phyloP scores from a whole-genome alignment of 805 yeast species.

The Pichia rugopelliculosa region DNA sequence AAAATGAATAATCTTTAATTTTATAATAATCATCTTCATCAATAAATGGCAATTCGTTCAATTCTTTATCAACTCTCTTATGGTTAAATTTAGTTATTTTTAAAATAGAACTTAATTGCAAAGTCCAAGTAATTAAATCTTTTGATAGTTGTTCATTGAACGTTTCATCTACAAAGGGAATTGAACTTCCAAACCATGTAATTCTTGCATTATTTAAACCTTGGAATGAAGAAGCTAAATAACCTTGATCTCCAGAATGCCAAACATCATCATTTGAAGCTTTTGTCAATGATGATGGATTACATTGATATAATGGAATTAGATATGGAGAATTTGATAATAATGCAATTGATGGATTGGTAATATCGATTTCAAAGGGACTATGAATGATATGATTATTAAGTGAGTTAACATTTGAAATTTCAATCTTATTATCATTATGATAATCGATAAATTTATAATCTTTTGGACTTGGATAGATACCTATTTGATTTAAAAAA shows the following conservation, averaged over 20 bases:
- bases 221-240: conserved; percentile 70
- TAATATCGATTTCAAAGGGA: conserved; percentile 13
- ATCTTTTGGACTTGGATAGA: conserved; percentile 73
- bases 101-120: conserved; percentile 60
- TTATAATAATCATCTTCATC: conserved; percentile 50
- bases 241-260: conserved; percentile 78
- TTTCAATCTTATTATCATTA: conserved; percentile 20
- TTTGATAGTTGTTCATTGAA: conserved; percentile 33
- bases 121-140: conserved; percentile 60
- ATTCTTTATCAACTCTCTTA: conserved; percentile 28
- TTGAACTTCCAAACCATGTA: conserved; percentile 70
- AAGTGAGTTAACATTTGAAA: conserved; percentile 13
- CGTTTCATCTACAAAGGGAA: conserved; percentile 38
- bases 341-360: conserved; percentile 58
- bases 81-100: conserved; percentile 49
- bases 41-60: conserved; percentile 6
- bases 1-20: conserved; percentile 63
- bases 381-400: conserved; percentile 23
- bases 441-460: conserved; percentile 63
- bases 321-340: conserved; percentile 61
- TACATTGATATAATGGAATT: conserved; percentile 62
- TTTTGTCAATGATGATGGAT: conserved; percentile 53
- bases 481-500: conserved; percentile 73
- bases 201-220: conserved; percentile 71
- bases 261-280: conserved; percentile 38